phyloP scores from a whole-genome alignment of 2,329 filamentous ascomycete species.

The Mariannaea sp. region DNA sequence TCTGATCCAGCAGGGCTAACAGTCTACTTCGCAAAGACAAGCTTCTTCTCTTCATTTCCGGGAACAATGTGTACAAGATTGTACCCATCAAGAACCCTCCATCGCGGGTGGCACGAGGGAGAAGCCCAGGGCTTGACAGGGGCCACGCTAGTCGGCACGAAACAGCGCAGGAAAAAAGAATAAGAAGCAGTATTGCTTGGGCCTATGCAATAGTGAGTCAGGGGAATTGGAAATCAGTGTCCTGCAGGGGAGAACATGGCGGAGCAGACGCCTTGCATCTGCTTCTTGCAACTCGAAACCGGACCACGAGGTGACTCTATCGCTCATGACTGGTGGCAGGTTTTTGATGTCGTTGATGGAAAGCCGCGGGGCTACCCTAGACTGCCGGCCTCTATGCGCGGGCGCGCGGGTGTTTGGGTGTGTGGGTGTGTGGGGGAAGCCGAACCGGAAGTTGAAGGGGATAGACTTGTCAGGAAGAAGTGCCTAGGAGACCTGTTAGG shows the following conservation, averaged over 20 bases:
- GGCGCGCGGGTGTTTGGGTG: slow-evolving; percentile 26
- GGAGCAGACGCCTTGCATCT: slow-evolving; percentile 12
- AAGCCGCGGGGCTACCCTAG: slow-evolving; percentile 22
- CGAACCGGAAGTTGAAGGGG: slow-evolving; percentile 7
- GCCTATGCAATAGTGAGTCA: neutral
- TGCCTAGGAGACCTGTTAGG: neutral
- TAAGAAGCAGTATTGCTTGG: neutral
- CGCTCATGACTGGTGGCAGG: slow-evolving; percentile 36
- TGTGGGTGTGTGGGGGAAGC: slow-evolving; percentile 10
- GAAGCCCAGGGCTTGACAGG: slow-evolving; percentile 5
- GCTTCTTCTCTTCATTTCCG: neutral
- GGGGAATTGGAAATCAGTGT: neutral
- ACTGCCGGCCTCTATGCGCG: slow-evolving; percentile 12
- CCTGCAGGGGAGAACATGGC: slow-evolving; percentile 10
- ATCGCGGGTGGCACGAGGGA: slow-evolving; percentile 6
- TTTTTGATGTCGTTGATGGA: slow-evolving; percentile 11
- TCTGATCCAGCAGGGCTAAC: slow-evolving; percentile 25
- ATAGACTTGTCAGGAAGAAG: neutral
- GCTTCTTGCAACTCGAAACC: slow-evolving; percentile 9
- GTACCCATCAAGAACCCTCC: neutral
- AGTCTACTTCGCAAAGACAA: slow-evolving; percentile 5
- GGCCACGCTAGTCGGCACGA: neutral
- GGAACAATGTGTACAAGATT: neutral
- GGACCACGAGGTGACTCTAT: slow-evolving; percentile 35
- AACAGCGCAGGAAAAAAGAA: neutral